These are phyloP conservation scores for Neonectria hederae DNA, from an alignment of 2,329 filamentous ascomycete genomes.

Conservation along the genomic window DNA sequence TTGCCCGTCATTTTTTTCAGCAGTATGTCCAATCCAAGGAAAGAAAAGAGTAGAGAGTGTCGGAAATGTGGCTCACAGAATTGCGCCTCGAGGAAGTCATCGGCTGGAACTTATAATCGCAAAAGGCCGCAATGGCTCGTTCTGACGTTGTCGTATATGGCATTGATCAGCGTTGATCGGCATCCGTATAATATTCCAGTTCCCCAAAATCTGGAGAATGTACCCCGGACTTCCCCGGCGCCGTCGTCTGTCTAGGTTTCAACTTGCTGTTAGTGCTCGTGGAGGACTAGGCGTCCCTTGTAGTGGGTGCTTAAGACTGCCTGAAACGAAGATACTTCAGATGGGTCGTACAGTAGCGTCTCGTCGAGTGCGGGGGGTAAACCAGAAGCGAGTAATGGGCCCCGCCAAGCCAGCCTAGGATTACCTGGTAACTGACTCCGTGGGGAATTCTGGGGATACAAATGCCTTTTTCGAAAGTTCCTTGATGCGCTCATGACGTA, in stretches of 20 bases:
- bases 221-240: not conserved
- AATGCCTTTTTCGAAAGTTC: not conserved
- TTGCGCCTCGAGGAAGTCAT: not conserved
- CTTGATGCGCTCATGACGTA: not conserved
- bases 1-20: slow-evolving; percentile 10
- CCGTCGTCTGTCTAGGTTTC: not conserved
- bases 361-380: not conserved
- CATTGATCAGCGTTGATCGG: not conserved
- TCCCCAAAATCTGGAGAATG: not conserved
- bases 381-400: not conserved
- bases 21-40: not conserved
- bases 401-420: not conserved
- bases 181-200: not conserved
- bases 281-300: not conserved
- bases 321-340: not conserved
- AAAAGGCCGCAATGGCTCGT: not conserved
- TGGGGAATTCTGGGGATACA: not conserved
- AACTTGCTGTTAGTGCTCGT: not conserved
- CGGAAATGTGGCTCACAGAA: not conserved
- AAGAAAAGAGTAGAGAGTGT: not conserved
- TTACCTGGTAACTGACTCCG: too few species aligned
- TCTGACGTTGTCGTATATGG: not conserved
- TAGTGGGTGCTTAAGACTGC: slow-evolving; percentile 4
- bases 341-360: not conserved
- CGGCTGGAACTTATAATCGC: not conserved